phyloP scores from a whole-genome alignment of 768 basidiomycete genomes.

The Mycena polygramma region DNA sequence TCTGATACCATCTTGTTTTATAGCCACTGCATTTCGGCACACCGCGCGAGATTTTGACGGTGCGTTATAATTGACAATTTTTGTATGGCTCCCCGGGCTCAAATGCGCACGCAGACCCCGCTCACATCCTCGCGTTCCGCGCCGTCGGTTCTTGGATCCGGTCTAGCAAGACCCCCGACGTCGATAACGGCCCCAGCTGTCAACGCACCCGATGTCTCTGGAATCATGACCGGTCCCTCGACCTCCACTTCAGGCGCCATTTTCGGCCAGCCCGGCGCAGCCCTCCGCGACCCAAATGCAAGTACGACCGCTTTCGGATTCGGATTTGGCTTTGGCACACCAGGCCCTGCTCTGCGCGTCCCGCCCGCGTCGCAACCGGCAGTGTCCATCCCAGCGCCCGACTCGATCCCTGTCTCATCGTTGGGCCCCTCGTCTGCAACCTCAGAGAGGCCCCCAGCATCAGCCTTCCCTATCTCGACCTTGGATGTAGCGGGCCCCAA shows the following conservation, averaged over 20 bases:
- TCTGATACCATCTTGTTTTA: background rate
- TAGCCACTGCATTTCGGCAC: conserved; percentile 16
- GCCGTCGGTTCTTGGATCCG: too few species aligned
- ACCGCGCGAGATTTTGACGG: conserved; percentile 15
- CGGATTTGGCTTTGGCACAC: background rate
- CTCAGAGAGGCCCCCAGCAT: too few species aligned
- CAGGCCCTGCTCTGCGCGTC: conserved; percentile 10
- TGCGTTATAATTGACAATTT: background rate
- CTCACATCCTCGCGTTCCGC: too few species aligned
- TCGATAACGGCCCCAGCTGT: background rate
- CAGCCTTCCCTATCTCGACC: too few species aligned
- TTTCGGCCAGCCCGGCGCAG: background rate
- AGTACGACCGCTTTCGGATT: too few species aligned
- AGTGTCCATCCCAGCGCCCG: background rate
- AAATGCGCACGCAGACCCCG: too few species aligned
- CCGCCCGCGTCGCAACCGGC: background rate
- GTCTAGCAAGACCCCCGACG: too few species aligned
- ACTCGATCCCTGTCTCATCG: background rate
- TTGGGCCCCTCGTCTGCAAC: too few species aligned
- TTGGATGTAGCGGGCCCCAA: too few species aligned
- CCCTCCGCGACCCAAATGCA: background rate
- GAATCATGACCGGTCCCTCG: background rate
- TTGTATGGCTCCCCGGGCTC: too few species aligned
- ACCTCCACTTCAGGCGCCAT: background rate
- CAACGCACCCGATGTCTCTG: too few species aligned